Base-by-base conservation (phyloP, 352 stramenopile genomes). In the Plasmopara viticola region DNA sequence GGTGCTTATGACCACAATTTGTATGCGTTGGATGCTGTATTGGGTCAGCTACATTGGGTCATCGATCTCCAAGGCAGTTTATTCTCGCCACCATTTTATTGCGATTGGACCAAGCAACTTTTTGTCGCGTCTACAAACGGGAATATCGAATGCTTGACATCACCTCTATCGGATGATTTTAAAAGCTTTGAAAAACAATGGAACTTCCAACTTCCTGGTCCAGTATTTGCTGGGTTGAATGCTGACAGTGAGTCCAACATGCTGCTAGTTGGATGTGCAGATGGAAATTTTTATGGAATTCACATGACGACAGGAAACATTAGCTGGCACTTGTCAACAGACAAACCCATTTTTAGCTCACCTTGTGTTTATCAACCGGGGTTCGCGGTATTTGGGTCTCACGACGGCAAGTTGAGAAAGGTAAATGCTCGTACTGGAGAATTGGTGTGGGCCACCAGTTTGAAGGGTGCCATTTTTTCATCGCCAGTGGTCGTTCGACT, bases 301-400 rank as follows among this genome's bases (percentile, higher is more conserved):
- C 40, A 45, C 5, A 50, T 59, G n/a, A 15, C 14, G 5, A 41
- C 34, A n/a, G 77, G 77, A 1, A 42, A 18, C 0, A 54, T 61
- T 13, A 45, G 35, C 8, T 87, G 77, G 77, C 48, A 56, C 25
- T 3, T 77, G 9, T 6, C 53, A 30, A 85, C 76, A 0, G 39
- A 64, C 0, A 82, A 84, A 31, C 72, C 76, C 6, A 69, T 87
- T 44, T 85, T 87, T 49, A 81, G 71, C 49, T 81, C 73, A 2
- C 76, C 73, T 14, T 74, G 64, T 31, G 44, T 85, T 18, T 85
- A 73, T 33, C 6, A 9, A 6, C 28, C 29, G 7, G 48, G 46
- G 9, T 65, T 18, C 0, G 40, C 62, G 0, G 52, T 85, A 2
- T 58, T 87, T 53, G 73, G 76, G 2, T 87, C 73, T 40, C 74